Base-by-base conservation (phyloP, 495 filamentous ascomycete genomes). In the Hyaloscypha finlandica region DNA sequence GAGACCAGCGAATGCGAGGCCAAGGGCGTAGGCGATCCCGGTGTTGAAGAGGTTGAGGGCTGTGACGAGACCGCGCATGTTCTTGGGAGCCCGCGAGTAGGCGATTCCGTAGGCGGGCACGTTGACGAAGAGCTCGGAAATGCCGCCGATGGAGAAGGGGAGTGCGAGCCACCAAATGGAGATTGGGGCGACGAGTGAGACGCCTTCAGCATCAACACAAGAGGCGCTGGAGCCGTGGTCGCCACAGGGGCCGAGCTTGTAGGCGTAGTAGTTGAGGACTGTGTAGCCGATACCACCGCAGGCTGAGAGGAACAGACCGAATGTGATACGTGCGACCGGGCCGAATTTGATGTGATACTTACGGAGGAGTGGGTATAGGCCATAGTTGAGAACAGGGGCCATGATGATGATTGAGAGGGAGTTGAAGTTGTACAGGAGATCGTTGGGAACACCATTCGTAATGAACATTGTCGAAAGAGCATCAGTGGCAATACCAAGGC, bases 391-490 rank as follows among this genome's bases (percentile, higher is more conserved):
- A 60, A 92, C 66, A 4, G 91, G 91, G 52, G 91, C 87, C 75
- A 88, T 85, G 66, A 90, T 78, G 74, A 92, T 88, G 73, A 92
- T 86, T 51, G 82, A 77, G 61, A 94, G 81, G 2, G 90, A 85
- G 74, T 92, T 90, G 74, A 93, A 86, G 81, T 91, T 92, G 70
- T 79, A 78, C 76, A 92, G 89, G 68, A 92, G 79, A 68, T 93
- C 90, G 80, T 93, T 93, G 32, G 89, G 89, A 0, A 86, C 85
- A 32, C 88, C 88, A 66, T 88, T 82, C 5, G 87, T 89, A 32
- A 80, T 79, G 77, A 92, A 82, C 64, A 86, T 85, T 29, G 85
- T 86, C 0, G 79, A 81, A 73, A 89, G 77, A 74, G 84, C 88
- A 53, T 68, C 79, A 51, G 79, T 77, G 8, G 80, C 76, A 3